Evolutionary conservation across 1,284 basidiomycete species (phyloP), one percentile per base, ranked within the genome.

Genomic region (Hemileia vastatrix): DNA sequence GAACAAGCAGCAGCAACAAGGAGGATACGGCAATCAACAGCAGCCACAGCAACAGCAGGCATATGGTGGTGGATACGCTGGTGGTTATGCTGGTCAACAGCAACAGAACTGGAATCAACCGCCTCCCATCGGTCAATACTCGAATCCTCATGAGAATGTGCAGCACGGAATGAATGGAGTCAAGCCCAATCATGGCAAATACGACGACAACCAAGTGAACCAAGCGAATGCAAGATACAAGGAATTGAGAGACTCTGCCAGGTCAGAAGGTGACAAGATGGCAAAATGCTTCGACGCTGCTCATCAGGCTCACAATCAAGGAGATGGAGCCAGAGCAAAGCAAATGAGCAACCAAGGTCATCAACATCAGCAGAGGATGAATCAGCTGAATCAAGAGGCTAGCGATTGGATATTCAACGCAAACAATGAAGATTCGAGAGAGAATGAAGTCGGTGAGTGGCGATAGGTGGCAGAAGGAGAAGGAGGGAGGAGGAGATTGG

Each of bases 371-470:
- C 72, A 77, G 11, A 82, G 84, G 71, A 92, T 92, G 86, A 85
- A 89, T 67, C 76, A 81, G 53, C 77, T 93, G 67, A 93, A 98
- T 76, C 81, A 81, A 66, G 79, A 95, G 76, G 95, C 94, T 0
- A 84, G 85, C 63, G 83, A 86, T 57, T 94, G 89, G 88, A 95
- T 97, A 68, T 97, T 86, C 75, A n/a, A n/a, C n/a, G n/a, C n/a
- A n/a, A n/a, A n/a, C n/a, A n/a, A n/a, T n/a, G n/a, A n/a, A n/a
- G n/a, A n/a, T n/a, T n/a, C n/a, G n/a, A n/a, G n/a, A n/a, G n/a
- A n/a, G n/a, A n/a, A n/a, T n/a, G n/a, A n/a, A n/a, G n/a, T n/a
- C n/a, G n/a, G n/a, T n/a, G n/a, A n/a, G n/a, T n/a, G n/a, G n/a
- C n/a, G n/a, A n/a, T n/a, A n/a, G n/a, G n/a, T n/a, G n/a, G n/a